Evolutionary conservation across 163 green algal genomes (phyloP), one percentile per base, ranked within the genome.

Genomic region (Chlamydomonas reinhardtii): DNA sequence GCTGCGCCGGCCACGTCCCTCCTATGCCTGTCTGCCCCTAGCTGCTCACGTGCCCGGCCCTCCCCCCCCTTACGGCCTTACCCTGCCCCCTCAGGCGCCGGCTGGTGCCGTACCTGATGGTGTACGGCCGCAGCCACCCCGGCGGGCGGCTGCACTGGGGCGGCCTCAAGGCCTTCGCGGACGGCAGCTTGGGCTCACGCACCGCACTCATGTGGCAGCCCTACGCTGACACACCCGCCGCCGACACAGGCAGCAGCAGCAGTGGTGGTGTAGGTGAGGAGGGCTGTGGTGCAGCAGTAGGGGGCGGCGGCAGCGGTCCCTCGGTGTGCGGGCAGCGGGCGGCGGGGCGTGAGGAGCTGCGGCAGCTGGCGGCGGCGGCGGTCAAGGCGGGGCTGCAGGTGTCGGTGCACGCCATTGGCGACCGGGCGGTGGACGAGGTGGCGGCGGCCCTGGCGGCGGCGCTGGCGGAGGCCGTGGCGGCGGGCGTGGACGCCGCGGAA

Each of bases 401-500:
- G 17, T 92, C 93, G 1, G 82, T 97, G 15, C 95, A 98, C 81
- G 95, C 95, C 2, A 98, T 98, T 37, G 95, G 95, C 2, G 95
- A 97, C 84, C 69, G 80, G 1, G 95, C 95, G 2, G 89, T 97
- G 11, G 94, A 97, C 72, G 94, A 97, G 27, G 91, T 97, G 48
- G 70, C 93, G 22, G 61, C 71, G 0, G 71, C 89, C 8, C 94
- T 74, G 25, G 1, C 34, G 16, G 69, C n/a, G 56, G 80, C 70
- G 34, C 70, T 86, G 54, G 70, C 35, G 35, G n/a, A 34, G 35
- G 70, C 9, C 25, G 35, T 15, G 4, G 56, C 6, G 27, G 69
- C 56, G 56, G 27, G 27, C 2, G 56, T n/a, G 17, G 80, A 34
- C 4, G 54, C 19, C 20, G 77, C 31, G 31, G 48, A 17, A 8